phyloP scores from a whole-genome alignment of 176 grass and related monocot species.

The Melocanna baccifera region DNA sequence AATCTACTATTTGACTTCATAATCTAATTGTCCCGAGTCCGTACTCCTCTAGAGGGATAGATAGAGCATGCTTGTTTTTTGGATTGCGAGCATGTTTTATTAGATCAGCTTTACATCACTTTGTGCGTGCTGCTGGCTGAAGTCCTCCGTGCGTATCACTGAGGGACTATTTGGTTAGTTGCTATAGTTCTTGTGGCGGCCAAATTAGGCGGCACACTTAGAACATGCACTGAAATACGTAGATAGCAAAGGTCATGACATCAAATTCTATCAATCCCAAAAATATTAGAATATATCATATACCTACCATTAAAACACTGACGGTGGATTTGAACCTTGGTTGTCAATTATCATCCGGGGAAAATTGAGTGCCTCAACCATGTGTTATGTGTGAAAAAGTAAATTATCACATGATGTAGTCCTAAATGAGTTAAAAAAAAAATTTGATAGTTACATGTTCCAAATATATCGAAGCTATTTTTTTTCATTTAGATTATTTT shows the following conservation, averaged over 20 bases:
- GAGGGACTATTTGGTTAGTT: too few species aligned
- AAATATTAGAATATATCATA: not conserved
- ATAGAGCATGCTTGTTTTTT: too few species aligned
- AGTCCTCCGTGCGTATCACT: not conserved
- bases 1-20: not conserved
- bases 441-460: not conserved
- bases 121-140: not conserved
- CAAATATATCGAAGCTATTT: not conserved
- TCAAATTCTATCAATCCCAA: not conserved
- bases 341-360: not conserved
- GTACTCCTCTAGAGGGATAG: not conserved
- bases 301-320: too few species aligned
- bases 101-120: not conserved
- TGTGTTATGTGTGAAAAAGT: not conserved
- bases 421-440: not conserved
- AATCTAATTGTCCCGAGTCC: not conserved
- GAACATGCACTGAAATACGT: not conserved
- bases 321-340: not conserved
- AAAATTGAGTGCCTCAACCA: not conserved
- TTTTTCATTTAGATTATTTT: not conserved
- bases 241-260: not conserved
- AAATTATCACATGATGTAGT: not conserved
- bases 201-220: not conserved
- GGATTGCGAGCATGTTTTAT: not conserved
- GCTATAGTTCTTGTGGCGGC: not conserved